phyloP scores from a whole-genome alignment of 345 rosid genomes.

The Psidium guajava region DNA sequence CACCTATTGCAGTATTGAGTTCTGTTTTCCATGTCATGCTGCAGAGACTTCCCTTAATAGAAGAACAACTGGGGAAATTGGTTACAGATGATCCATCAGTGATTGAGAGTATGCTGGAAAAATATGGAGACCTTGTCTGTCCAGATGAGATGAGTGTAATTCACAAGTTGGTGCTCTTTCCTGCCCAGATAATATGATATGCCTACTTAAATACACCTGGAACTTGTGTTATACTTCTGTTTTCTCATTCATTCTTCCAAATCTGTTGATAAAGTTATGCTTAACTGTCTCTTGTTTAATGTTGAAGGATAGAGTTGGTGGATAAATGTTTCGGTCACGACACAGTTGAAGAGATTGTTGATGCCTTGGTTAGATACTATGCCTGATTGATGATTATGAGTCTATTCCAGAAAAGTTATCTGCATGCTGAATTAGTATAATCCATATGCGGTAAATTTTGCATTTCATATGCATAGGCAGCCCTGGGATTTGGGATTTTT shows the following conservation, averaged over 20 bases:
- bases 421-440: neutral
- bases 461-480: neutral
- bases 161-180: slow-evolving; percentile 43
- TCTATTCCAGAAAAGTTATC: neutral
- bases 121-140: slow-evolving; percentile 43
- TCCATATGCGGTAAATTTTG: neutral
- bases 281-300: neutral
- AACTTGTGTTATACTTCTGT: neutral
- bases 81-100: slow-evolving; percentile 86
- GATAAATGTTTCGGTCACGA: slow-evolving; percentile 75
- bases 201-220: neutral
- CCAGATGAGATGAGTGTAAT: slow-evolving; percentile 63
- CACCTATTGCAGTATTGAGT: neutral
- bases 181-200: neutral
- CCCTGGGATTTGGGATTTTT: neutral
- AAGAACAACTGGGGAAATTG: slow-evolving; percentile 56
- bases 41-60: slow-evolving; percentile 58
- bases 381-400: neutral
- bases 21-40: neutral
- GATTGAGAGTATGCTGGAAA: slow-evolving; percentile 55
- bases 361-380: slow-evolving; percentile 48
- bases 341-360: slow-evolving; percentile 82
- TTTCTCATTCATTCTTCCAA: neutral
- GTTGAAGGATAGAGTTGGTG: slow-evolving; percentile 46
- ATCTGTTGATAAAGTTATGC: neutral